phyloP scores from a whole-genome alignment of 768 basidiomycete species.

The Suillus bovinus region DNA sequence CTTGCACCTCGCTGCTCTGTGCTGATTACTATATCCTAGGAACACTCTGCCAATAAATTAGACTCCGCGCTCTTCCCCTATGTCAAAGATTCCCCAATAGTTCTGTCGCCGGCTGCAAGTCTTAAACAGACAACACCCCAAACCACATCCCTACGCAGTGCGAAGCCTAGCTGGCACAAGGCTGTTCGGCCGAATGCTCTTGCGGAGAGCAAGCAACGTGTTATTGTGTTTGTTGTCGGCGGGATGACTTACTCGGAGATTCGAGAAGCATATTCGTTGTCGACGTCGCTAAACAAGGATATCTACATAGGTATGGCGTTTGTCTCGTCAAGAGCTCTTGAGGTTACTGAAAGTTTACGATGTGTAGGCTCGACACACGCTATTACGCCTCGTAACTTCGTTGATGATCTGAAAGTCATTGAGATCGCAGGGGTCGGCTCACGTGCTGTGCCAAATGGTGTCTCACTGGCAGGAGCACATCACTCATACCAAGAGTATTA shows the following conservation, averaged over 20 bases:
- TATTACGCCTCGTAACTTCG: slow-evolving; percentile 77
- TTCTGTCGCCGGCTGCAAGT: slow-evolving; percentile 44
- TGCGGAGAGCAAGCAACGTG: slow-evolving; percentile 64
- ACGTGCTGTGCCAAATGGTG: slow-evolving; percentile 65
- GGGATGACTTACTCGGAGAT: slow-evolving; percentile 97
- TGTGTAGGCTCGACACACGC: slow-evolving; percentile 87
- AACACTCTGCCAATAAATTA: slow-evolving; percentile 77
- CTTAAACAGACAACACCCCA: slow-evolving; percentile 55
- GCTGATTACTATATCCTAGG: slow-evolving; percentile 45
- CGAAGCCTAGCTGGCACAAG: slow-evolving; percentile 88
- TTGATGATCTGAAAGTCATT: slow-evolving; percentile 85
- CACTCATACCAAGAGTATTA: slow-evolving; percentile 74
- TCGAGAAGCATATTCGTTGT: slow-evolving; percentile 82
- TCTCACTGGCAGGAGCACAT: slow-evolving; percentile 47
- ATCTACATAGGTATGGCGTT: slow-evolving; percentile 76
- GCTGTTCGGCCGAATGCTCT: slow-evolving; percentile 55
- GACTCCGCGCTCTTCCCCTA: slow-evolving; percentile 86
- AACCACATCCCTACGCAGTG: slow-evolving; percentile 80
- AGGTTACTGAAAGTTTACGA: neutral
- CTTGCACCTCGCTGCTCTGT: neutral
- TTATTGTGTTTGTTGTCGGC: slow-evolving; percentile 90
- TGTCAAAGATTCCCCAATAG: slow-evolving; percentile 74
- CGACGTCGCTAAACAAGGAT: slow-evolving; percentile 76
- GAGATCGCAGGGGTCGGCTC: slow-evolving; percentile 89
- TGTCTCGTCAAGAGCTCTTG: slow-evolving; percentile 59